Conservation (phyloP, 306 rosid genomes). For the Erythrophleum fordii region DNA sequence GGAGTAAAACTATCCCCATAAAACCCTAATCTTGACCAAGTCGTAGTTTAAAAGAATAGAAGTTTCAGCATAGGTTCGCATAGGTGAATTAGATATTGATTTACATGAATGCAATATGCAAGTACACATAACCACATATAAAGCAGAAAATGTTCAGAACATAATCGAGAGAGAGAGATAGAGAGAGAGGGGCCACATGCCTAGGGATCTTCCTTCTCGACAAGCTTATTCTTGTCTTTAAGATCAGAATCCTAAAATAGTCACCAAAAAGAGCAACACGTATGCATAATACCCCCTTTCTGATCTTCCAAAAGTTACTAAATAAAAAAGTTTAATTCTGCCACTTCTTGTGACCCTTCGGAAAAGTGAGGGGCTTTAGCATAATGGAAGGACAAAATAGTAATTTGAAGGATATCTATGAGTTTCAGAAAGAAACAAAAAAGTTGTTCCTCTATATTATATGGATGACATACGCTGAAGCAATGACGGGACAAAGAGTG, state of each 20-base stretch:
- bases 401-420: background rate
- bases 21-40: background rate
- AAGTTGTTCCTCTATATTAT: background rate
- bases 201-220: background rate
- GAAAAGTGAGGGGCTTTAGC: background rate
- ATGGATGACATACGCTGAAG: background rate
- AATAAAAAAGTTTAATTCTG: background rate
- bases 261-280: background rate
- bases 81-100: background rate
- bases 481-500: background rate
- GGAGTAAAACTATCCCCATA: background rate
- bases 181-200: constrained; percentile 2
- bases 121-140: background rate
- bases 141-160: background rate
- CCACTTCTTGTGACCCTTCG: background rate
- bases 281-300: background rate
- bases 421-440: background rate
- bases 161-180: background rate
- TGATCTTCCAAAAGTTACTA: background rate
- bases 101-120: background rate
- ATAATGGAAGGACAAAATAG: background rate
- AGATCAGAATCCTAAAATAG: background rate
- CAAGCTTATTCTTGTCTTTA: background rate
- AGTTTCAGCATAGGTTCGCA: background rate
- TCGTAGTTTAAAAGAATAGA: background rate